Conservation (phyloP, 441 rosid genomes). For the Populus trichocarpa region DNA sequence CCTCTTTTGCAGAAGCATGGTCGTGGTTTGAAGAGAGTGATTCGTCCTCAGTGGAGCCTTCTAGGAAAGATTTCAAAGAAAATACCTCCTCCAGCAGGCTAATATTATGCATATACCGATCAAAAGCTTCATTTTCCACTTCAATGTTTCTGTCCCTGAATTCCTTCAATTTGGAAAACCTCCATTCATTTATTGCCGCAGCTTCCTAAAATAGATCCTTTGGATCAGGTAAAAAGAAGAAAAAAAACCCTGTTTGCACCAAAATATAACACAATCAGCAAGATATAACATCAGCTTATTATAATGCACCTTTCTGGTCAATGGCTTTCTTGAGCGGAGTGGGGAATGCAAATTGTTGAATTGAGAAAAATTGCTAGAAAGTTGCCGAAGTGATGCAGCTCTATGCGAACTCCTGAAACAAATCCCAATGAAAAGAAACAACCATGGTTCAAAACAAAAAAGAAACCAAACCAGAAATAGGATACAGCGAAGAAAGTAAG, state of each 20-base stretch:
- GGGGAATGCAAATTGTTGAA: constrained; percentile 74
- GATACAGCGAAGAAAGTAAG: not conserved
- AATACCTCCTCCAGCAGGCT: constrained; percentile 78
- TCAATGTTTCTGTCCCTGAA: constrained; percentile 64
- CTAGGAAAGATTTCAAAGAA: constrained; percentile 41
- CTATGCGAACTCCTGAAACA: constrained; percentile 64
- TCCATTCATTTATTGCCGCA: constrained; percentile 81
- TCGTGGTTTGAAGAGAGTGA: constrained; percentile 14
- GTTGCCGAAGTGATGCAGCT: constrained; percentile 75
- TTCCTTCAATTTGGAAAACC: constrained; percentile 84
- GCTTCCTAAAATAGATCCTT: constrained; percentile 67
- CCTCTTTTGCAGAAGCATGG: constrained; percentile 28
- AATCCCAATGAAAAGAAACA: not conserved
- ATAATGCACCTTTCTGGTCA: constrained; percentile 66
- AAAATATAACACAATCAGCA: constrained; percentile 2
- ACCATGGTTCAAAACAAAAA: too few relatives aligned
- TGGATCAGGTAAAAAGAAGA: constrained; percentile 13
- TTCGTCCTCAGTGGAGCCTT: constrained; percentile 29
- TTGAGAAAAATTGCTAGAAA: constrained; percentile 82
- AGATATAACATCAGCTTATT: constrained; percentile 1
- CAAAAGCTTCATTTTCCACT: constrained; percentile 83
- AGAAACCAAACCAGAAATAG: too few relatives aligned
- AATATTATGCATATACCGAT: constrained; percentile 71
- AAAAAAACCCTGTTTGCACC: not conserved
- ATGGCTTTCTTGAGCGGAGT: constrained; percentile 70